These are phyloP conservation scores for Penicillium sp. DNA, from an alignment of 2,329 filamentous ascomycete species.

Conservation along the genomic window DNA sequence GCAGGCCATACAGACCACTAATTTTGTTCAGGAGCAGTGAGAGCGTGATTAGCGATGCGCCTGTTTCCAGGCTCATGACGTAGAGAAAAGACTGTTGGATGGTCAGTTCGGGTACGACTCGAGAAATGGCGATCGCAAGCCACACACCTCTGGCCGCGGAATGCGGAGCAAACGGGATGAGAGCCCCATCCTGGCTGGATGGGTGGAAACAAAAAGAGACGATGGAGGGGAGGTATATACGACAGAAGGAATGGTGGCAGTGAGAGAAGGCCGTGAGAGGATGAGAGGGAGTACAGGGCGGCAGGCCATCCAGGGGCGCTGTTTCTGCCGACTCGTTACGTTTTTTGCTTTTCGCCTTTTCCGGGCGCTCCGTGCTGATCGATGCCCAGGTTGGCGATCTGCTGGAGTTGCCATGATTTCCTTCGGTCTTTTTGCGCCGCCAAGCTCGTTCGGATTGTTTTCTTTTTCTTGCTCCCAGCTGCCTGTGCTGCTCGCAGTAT, in stretches of 20 bases:
- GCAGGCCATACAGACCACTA: conserved; percentile 83
- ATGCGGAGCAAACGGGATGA: conserved; percentile 47
- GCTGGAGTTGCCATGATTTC: no score
- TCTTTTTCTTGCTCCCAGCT: no score
- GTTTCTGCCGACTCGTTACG: no score
- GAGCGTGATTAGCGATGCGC: conserved; percentile 78
- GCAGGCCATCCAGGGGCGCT: conserved; percentile 22
- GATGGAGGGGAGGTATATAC: background rate
- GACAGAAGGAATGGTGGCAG: background rate
- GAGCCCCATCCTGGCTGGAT: conserved; percentile 35
- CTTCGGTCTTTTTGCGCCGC: no score
- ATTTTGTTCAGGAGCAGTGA: conserved; percentile 88
- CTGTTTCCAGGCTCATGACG: conserved; percentile 80
- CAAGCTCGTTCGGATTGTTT: no score
- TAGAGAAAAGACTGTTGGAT: conserved; percentile 71
- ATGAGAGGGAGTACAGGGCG: conserved; percentile 17
- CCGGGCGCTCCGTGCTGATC: conserved; percentile 27
- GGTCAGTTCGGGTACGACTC: conserved; percentile 14
- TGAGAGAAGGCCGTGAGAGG: conserved; percentile 6
- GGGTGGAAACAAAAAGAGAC: conserved; percentile 1
- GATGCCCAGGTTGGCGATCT: conserved; percentile 10
- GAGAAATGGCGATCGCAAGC: background rate
- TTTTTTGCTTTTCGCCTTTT: no score
- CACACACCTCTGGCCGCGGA: conserved; percentile 47
- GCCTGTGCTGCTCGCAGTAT: no score